phyloP scores from a whole-genome alignment of 179 eudicot genomes.

The Silene vulgaris region DNA sequence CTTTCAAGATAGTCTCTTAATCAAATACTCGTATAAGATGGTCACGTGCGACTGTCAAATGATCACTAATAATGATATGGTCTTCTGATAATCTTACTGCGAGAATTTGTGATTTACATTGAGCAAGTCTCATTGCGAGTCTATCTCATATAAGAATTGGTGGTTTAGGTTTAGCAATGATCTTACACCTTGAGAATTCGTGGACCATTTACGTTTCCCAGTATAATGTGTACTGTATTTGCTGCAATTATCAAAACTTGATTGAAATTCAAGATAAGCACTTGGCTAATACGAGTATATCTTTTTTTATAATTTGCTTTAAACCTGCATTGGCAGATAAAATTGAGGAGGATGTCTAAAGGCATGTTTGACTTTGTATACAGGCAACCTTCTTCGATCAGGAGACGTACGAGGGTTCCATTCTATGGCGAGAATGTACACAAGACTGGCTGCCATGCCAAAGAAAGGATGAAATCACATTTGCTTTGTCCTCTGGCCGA shows the following conservation, averaged over 20 bases:
- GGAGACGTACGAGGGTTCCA: conserved; percentile 82
- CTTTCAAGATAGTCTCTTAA: too few species aligned
- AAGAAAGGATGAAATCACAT: conserved; percentile 55
- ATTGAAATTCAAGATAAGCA: too few species aligned
- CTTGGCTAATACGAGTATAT: background rate
- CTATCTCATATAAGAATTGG: too few species aligned
- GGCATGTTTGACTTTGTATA: conserved; percentile 1
- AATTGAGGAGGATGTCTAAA: conserved; percentile 6
- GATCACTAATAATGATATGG: too few species aligned
- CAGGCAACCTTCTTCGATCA: conserved; percentile 82
- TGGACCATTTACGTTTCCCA: background rate
- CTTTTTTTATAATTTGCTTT: background rate
- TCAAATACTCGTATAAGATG: too few species aligned
- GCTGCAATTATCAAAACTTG: too few species aligned
- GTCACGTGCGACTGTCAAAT: too few species aligned
- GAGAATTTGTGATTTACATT: too few species aligned
- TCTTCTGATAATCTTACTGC: too few species aligned
- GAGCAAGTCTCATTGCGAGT: background rate
- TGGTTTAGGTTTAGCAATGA: background rate
- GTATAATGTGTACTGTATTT: too few species aligned
- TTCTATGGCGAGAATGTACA: conserved; percentile 85
- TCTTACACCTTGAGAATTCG: background rate
- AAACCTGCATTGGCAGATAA: background rate
- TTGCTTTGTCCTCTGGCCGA: background rate
- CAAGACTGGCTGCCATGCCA: conserved; percentile 75